A percentile compares a stretch with the other conserved stretches of the same genome.
These are phyloP conservation scores for Bjerkandera adusta DNA, from an alignment of 1,284 basidiomycete genomes.

Conservation along the genomic window DNA sequence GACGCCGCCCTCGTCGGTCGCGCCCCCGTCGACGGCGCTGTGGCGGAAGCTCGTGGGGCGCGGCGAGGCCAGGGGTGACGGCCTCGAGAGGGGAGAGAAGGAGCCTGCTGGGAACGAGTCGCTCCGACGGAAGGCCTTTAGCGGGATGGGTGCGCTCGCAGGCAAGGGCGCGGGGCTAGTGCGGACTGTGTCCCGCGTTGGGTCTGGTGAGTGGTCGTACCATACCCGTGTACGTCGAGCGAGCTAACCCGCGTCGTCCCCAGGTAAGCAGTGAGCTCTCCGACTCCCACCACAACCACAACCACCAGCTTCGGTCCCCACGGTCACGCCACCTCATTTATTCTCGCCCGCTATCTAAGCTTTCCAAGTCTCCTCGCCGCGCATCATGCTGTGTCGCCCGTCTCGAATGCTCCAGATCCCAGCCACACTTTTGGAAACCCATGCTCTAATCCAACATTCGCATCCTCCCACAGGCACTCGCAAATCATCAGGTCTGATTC, in stretches of 20 bases:
- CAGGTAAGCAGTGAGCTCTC: background rate
- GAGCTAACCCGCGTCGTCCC: background rate
- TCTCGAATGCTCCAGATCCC: too few relatives aligned
- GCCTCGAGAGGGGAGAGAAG: background rate
- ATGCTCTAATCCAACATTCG: too few relatives aligned
- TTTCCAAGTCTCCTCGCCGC: too few relatives aligned
- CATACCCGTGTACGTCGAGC: background rate
- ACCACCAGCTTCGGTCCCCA: too few relatives aligned
- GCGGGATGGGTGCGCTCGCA: constrained; percentile 1
- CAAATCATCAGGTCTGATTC: too few relatives aligned
- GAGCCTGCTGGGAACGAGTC: constrained; percentile 1
- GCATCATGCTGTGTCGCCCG: too few relatives aligned
- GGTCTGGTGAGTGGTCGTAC: constrained; percentile 1
- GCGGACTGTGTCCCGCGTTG: constrained; percentile 8
- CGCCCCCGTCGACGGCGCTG: background rate
- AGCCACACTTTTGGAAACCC: too few relatives aligned
- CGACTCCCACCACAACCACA: too few relatives aligned
- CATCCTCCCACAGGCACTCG: too few relatives aligned
- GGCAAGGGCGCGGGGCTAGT: constrained; percentile 8
- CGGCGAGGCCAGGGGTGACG: background rate
- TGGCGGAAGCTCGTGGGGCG: constrained; percentile 13
- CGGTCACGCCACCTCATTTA: too few relatives aligned
- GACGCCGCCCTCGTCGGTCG: constrained; percentile 6
- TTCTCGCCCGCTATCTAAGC: too few relatives aligned
- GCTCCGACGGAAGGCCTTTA: constrained; percentile 4